phyloP scores from a whole-genome alignment of 1,284 basidiomycete species.

The Cutaneotrichosporon cavernicola region DNA sequence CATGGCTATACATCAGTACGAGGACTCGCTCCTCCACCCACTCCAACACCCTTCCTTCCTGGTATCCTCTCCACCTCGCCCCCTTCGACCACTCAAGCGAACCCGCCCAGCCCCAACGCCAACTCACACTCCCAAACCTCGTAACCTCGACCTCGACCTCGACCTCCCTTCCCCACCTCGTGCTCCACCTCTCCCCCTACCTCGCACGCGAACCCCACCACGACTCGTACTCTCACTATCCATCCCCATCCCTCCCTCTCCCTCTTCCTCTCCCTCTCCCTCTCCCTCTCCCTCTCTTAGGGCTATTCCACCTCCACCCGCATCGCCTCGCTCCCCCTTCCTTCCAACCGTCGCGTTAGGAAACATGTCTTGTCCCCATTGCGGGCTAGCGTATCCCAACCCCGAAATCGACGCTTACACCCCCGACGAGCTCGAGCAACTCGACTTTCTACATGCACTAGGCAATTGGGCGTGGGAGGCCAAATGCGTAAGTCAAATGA shows the following conservation, averaged over 20 bases:
- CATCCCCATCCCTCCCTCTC: neutral
- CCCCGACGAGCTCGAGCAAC: conserved; percentile 12
- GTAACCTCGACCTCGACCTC: no score
- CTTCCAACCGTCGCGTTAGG: neutral
- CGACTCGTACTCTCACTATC: no score
- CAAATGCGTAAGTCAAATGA: conserved; percentile 2
- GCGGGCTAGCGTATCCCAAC: conserved; percentile 7
- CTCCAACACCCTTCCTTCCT: neutral
- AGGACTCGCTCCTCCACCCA: conserved; percentile 2
- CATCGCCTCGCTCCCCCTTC: neutral
- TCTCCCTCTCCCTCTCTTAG: neutral
- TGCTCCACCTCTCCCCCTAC: no score
- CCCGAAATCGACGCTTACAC: conserved; percentile 11
- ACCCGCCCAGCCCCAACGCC: neutral
- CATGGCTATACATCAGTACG: conserved; percentile 4
- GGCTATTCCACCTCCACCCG: neutral
- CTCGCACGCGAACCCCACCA: no score
- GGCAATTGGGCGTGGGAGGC: conserved; percentile 15
- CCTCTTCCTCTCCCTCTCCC: neutral
- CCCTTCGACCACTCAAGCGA: conserved; percentile 1
- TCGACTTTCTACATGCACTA: conserved; percentile 15
- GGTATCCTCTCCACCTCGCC: neutral
- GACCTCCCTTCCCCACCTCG: no score
- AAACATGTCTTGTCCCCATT: conserved; percentile 1
- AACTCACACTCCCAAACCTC: neutral